Conservation (phyloP, 495 filamentous ascomycete species). For the Astrothelium subdiscretum region DNA sequence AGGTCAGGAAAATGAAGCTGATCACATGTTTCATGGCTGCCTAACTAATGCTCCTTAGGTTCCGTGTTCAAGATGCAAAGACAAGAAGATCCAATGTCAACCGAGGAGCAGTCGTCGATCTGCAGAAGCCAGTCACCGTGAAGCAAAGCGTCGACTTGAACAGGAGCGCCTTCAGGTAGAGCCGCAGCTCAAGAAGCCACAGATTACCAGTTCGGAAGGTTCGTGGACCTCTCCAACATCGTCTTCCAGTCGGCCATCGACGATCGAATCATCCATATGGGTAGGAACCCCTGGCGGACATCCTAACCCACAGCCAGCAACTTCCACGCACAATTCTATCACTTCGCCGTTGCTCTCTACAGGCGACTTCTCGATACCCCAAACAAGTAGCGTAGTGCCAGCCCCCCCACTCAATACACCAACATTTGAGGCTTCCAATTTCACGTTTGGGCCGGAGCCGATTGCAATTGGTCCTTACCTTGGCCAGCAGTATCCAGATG, state of each 20-base stretch:
- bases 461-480: neutral
- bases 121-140: neutral
- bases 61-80: neutral
- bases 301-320: neutral
- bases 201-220: neutral
- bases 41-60: neutral
- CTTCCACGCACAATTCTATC: neutral
- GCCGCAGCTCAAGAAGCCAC: neutral
- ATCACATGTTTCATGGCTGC: neutral
- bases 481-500: neutral
- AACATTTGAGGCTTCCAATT: neutral
- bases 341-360: neutral
- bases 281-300: neutral
- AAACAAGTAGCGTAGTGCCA: neutral
- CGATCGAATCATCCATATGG: neutral
- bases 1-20: neutral
- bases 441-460: neutral
- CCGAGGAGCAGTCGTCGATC: neutral
- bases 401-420: neutral
- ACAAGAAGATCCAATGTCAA: neutral
- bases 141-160: neutral
- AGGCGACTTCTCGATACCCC: neutral
- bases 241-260: neutral
- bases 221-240: neutral
- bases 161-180: neutral